These are phyloP conservation scores for Stylonectria norvegica DNA, from an alignment of 2,329 filamentous ascomycete species.

Conservation along the genomic window DNA sequence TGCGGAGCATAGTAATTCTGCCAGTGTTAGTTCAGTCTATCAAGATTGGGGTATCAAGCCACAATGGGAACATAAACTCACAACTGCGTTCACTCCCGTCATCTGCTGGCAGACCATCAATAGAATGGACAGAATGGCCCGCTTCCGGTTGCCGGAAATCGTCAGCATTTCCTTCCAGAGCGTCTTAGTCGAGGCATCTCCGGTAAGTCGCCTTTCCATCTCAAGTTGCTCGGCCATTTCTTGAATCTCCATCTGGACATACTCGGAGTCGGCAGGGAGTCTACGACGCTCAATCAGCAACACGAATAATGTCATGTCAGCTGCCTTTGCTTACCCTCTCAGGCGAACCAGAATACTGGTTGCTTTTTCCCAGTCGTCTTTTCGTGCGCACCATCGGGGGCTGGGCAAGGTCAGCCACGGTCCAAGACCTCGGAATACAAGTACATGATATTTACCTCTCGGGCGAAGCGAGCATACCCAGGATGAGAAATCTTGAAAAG, in stretches of 20 bases:
- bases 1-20: slow-evolving; percentile 65
- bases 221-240: slow-evolving; percentile 62
- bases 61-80: slow-evolving; percentile 32
- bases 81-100: slow-evolving; percentile 52
- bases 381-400: slow-evolving; percentile 64
- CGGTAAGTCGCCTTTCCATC: slow-evolving; percentile 56
- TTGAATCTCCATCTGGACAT: slow-evolving; percentile 55
- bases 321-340: slow-evolving; percentile 27
- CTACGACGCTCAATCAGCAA: slow-evolving; percentile 22
- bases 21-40: not conserved
- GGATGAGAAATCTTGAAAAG: slow-evolving; percentile 44
- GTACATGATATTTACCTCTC: slow-evolving; percentile 34
- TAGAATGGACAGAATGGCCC: slow-evolving; percentile 58
- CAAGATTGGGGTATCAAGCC: slow-evolving; percentile 47
- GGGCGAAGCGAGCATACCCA: slow-evolving; percentile 58
- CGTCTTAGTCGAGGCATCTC: slow-evolving; percentile 51
- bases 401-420: slow-evolving; percentile 38
- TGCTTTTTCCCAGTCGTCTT: slow-evolving; percentile 65
- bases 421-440: not conserved
- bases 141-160: slow-evolving; percentile 59
- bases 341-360: slow-evolving; percentile 53
- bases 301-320: no score
- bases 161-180: slow-evolving; percentile 63
- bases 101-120: slow-evolving; percentile 69
- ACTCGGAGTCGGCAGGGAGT: slow-evolving; percentile 52